Conservation (phyloP, 78 protist genomes). For the Guillardia theta region DNA sequence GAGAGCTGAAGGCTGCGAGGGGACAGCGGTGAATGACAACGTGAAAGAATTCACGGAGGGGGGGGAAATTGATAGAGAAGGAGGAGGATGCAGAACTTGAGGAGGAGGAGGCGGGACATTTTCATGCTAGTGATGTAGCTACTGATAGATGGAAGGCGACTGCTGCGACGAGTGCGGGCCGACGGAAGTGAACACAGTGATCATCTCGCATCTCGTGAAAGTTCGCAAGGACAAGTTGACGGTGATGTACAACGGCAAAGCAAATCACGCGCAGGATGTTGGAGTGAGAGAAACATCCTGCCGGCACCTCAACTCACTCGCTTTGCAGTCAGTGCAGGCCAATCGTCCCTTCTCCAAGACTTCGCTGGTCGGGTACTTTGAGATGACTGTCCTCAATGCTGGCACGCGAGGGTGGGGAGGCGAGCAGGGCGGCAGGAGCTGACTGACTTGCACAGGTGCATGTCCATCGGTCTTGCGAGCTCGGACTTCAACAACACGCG, state of each 20-base stretch:
- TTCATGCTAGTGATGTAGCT: too few relatives aligned
- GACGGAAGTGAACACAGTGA: background rate
- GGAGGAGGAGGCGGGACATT: too few relatives aligned
- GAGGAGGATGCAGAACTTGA: too few relatives aligned
- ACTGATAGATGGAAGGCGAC: too few relatives aligned
- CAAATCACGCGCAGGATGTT: background rate
- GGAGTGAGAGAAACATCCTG: too few relatives aligned
- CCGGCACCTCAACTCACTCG: background rate
- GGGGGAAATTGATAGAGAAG: too few relatives aligned
- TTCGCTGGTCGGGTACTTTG: background rate
- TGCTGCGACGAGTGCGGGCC: background rate
- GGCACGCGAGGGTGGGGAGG: background rate
- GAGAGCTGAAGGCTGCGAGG: too few relatives aligned
- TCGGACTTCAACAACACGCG: background rate
- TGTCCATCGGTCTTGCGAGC: background rate
- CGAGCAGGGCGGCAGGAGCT: background rate
- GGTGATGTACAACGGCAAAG: background rate
- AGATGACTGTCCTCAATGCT: background rate
- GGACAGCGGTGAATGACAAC: too few relatives aligned
- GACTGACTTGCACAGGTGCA: background rate
- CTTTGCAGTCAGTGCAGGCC: background rate
- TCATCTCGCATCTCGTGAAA: background rate
- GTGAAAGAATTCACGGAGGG: too few relatives aligned
- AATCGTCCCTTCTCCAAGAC: background rate
- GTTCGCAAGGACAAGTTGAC: constrained; percentile 22